A percentile compares a stretch with the other conserved stretches of the same genome.
Conservation (phyloP, 345 rosid genomes). For the Syzygium oleosum region DNA sequence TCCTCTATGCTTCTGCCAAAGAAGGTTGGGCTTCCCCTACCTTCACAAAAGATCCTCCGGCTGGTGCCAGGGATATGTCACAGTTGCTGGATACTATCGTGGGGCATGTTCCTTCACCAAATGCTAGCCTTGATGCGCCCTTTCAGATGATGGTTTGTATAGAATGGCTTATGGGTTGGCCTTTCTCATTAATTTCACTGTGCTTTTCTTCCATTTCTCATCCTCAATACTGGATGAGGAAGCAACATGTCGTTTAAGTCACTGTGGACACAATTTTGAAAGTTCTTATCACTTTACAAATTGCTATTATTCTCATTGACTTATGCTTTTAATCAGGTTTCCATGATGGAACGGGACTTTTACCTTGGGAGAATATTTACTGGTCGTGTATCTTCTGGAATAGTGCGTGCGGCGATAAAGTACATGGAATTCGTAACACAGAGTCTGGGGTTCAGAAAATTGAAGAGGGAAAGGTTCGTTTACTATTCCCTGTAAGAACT, state of each 20-base stretch:
- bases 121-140: conserved; percentile 69
- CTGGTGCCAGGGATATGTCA: conserved; percentile 74
- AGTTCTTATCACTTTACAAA: background rate
- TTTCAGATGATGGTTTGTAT: conserved; percentile 91
- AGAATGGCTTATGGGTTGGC: background rate
- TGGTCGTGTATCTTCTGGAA: conserved; percentile 78
- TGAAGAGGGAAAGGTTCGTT: conserved; percentile 92
- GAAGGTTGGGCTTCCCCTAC: conserved; percentile 97
- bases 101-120: conserved; percentile 77
- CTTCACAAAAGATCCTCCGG: conserved; percentile 79
- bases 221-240: background rate
- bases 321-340: conserved; percentile 47
- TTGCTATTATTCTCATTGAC: background rate
- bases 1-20: conserved; percentile 98
- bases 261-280: background rate
- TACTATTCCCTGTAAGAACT: background rate
- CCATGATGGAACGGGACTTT: conserved; percentile 94
- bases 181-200: background rate
- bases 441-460: conserved; percentile 68
- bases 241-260: background rate
- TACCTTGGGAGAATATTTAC: conserved; percentile 93
- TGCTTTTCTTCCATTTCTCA: background rate
- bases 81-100: conserved; percentile 80
- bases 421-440: conserved; percentile 63
- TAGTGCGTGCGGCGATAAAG: conserved; percentile 66